These are phyloP conservation scores for Firmiana major DNA, from an alignment of 345 rosid species.

Conservation along the genomic window DNA sequence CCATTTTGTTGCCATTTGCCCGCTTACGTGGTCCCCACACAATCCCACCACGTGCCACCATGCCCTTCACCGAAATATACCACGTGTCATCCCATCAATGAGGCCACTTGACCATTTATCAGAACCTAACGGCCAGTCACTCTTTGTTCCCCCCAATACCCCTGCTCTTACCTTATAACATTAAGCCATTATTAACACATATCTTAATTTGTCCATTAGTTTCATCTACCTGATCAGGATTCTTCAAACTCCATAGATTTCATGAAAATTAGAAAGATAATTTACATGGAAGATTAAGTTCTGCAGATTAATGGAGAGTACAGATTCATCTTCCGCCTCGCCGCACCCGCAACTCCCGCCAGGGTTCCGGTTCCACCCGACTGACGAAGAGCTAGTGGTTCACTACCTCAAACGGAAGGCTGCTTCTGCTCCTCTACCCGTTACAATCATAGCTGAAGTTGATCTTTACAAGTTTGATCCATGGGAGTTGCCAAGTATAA, in stretches of 20 bases:
- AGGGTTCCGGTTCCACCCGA: slow-evolving; percentile 64
- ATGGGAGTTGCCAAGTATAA: slow-evolving; percentile 66
- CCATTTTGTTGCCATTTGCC: slow-evolving; percentile 5
- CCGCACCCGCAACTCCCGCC: slow-evolving; percentile 44
- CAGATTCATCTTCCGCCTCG: slow-evolving; percentile 34
- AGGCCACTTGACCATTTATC: slow-evolving; percentile 4
- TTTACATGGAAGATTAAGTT: neutral
- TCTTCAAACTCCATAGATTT: neutral
- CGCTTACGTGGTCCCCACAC: slow-evolving; percentile 32
- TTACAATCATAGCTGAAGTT: slow-evolving; percentile 65
- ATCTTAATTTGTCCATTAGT: neutral
- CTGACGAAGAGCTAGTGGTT: slow-evolving; percentile 67
- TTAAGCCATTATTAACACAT: neutral
- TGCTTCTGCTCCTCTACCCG: slow-evolving; percentile 58
- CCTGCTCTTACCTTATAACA: neutral
- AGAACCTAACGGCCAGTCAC: neutral
- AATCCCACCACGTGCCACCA: slow-evolving; percentile 28
- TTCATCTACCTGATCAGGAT: neutral
- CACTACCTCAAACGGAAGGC: slow-evolving; percentile 68
- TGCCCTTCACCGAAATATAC: slow-evolving; percentile 13
- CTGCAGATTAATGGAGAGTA: slow-evolving; percentile 32
- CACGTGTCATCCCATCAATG: slow-evolving; percentile 26
- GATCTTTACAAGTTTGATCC: slow-evolving; percentile 77
- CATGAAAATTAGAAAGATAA: neutral
- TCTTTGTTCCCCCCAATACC: neutral